Base-by-base conservation (phyloP, 257 asterid species). In the Ophiorrhiza pumila region DNA sequence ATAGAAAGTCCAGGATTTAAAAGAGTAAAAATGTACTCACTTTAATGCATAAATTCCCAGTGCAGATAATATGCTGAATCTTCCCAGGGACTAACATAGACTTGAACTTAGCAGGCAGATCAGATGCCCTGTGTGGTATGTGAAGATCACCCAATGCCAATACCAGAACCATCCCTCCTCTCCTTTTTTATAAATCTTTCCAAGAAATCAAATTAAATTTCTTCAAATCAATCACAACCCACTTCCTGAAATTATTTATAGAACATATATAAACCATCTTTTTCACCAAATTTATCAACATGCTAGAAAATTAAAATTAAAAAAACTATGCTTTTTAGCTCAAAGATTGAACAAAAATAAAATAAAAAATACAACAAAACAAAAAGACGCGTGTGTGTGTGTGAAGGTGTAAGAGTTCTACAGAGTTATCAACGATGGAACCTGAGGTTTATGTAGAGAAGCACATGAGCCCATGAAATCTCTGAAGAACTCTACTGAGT, bases 51-150 rank as follows among this genome's bases (percentile, higher is more conserved):
- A 89, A 74, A 83, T 93, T 93, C 55, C 98, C 97, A 1, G 98
- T 88, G 83, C 98, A 93, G 52, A 93, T 83, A 74, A 93, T 69
- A 41, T 93, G 98, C 69, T 93, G 98, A 82, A 93, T 93, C 86
- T 93, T 93, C 76, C 98, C 98, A 0, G 98, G 98, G 76, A 93
- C 98, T 70, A 94, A 95, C 99, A 94, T 94, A 56, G 99, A 94
- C 86, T 91, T 94, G 82, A 94, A 94, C 77, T 94, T 94, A 14
- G 92, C 88, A 4, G 99, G 99, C 68, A 94, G 87, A 86, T 93
- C 96, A 23, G 96, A 90, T 0, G 98, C 98, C 82, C 98, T 81
- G 64, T 91, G 96, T 11, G 98, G 98, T 76, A 90, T 88, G 73
- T 94, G 98, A 76, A 94, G 83, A 88, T 94, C 98, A n/a, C 99